A percentile compares a stretch with the other conserved stretches of the same genome.
These are phyloP conservation scores for Acorus gramineus DNA, from an alignment of 106 monocot species.

Conservation along the genomic window DNA sequence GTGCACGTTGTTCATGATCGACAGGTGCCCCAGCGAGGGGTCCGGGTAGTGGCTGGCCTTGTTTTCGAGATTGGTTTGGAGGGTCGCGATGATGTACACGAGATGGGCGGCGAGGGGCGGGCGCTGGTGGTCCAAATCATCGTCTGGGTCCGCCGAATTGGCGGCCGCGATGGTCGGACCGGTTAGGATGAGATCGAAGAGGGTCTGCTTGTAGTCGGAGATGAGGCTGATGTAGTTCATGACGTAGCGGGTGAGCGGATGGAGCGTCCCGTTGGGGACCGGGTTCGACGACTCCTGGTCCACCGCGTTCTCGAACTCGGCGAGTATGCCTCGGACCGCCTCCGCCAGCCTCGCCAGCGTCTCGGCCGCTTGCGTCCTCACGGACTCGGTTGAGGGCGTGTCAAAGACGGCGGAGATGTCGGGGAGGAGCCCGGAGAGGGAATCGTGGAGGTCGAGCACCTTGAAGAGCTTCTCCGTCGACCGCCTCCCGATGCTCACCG, in stretches of 20 bases:
- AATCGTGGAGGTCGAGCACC: conserved; percentile 59
- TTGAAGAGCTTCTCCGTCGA: conserved; percentile 79
- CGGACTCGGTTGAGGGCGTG: conserved; percentile 31
- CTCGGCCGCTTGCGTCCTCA: conserved; percentile 49
- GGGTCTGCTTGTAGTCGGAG: conserved; percentile 66
- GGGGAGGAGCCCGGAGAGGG: conserved; percentile 43
- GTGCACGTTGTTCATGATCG: conserved; percentile 90
- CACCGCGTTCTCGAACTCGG: conserved; percentile 89
- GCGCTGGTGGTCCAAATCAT: conserved; percentile 35
- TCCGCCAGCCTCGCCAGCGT: conserved; percentile 63
- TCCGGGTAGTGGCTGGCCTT: conserved; percentile 69
- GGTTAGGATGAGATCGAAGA: conserved; percentile 49
- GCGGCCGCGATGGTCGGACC: conserved; percentile 24
- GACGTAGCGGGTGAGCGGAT: conserved; percentile 86
- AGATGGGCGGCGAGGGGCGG: conserved; percentile 48
- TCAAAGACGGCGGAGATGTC: conserved; percentile 38
- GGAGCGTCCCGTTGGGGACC: conserved; percentile 84
- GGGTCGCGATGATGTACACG: conserved; percentile 65
- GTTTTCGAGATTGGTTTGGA: conserved; percentile 55
- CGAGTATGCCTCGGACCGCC: conserved; percentile 72
- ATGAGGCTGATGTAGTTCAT: conserved; percentile 88
- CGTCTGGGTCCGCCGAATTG: conserved; percentile 29
- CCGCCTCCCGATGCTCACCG: conserved; percentile 55
- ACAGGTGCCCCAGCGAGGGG: conserved; percentile 49
- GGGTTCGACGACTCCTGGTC: conserved; percentile 51